phyloP scores from a whole-genome alignment of 192 early-diverging fungal species.

The Umbelopsis ramanniana region DNA sequence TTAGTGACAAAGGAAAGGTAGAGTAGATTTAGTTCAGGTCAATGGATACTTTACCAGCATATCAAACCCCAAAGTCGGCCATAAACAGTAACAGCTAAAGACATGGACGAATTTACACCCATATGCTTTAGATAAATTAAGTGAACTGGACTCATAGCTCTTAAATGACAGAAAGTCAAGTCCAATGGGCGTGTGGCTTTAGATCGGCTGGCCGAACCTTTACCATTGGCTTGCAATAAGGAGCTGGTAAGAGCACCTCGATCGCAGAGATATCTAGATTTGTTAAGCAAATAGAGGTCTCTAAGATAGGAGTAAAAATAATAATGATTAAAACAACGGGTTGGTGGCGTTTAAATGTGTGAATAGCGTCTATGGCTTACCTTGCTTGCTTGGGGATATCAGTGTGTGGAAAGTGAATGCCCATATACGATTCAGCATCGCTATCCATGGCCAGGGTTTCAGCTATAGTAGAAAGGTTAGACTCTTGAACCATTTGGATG shows the following conservation, averaged over 20 bases:
- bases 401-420: slow-evolving; percentile 12
- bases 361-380: neutral
- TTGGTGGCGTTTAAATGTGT: no score
- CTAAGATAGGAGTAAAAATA: neutral
- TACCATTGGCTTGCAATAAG: neutral
- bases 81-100: slow-evolving; percentile 15
- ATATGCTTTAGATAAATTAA: slow-evolving; percentile 15
- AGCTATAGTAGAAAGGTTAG: neutral
- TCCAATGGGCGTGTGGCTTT: neutral
- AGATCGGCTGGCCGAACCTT: neutral
- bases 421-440: slow-evolving; percentile 19
- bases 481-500: no score
- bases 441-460: neutral
- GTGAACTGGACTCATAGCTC: slow-evolving; percentile 24
- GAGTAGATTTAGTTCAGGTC: no score
- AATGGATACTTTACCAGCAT: neutral
- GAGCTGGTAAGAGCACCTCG: neutral
- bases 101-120: slow-evolving; percentile 12
- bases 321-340: no score
- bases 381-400: slow-evolving; percentile 26
- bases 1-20: no score
- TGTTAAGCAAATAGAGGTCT: slow-evolving; percentile 13
- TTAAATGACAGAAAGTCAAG: slow-evolving; percentile 22
- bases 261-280: slow-evolving; percentile 11
- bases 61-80: slow-evolving; percentile 15